These are phyloP conservation scores for Chrysanthemum lavandulifolium DNA, from an alignment of 129 eudicot species.

Conservation along the genomic window DNA sequence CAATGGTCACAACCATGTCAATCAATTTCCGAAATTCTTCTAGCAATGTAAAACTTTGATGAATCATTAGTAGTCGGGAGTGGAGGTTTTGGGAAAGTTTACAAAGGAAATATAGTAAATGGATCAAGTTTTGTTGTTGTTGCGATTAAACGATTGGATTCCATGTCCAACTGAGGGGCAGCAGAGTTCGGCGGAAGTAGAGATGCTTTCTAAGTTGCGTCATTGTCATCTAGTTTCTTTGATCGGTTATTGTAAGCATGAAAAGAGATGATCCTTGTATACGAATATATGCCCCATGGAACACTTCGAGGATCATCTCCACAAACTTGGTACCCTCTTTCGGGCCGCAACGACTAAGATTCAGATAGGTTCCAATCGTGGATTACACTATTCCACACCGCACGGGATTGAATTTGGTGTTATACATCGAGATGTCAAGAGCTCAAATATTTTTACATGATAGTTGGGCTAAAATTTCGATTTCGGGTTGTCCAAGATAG, in stretches of 20 bases:
- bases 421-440: conserved; percentile 31
- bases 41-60: too few relatives aligned
- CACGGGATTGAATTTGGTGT: conserved; percentile 20
- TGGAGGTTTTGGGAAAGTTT: conserved; percentile 32
- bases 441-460: conserved; percentile 19
- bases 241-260: conserved; percentile 17
- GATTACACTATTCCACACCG: conserved; percentile 32
- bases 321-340: conserved; percentile 16
- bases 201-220: conserved; percentile 25
- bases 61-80: conserved; percentile 18
- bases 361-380: conserved; percentile 28
- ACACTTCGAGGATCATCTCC: conserved; percentile 27
- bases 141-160: conserved; percentile 24
- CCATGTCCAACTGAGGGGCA: conserved; percentile 10
- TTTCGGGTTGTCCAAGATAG: conserved; percentile 5
- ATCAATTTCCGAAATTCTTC: too few relatives aligned
- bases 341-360: conserved; percentile 35
- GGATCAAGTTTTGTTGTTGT: conserved; percentile 7
- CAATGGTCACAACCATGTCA: conserved; percentile 21
- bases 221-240: conserved; percentile 14
- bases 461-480: conserved; percentile 9
- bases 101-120: conserved; percentile 17
- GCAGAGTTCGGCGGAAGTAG: conserved; percentile 18
- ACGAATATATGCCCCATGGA: too few relatives aligned
- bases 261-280: conserved; percentile 24